Conservation (phyloP, 768 basidiomycete genomes). For the Hysterangium stoloniferum region DNA sequence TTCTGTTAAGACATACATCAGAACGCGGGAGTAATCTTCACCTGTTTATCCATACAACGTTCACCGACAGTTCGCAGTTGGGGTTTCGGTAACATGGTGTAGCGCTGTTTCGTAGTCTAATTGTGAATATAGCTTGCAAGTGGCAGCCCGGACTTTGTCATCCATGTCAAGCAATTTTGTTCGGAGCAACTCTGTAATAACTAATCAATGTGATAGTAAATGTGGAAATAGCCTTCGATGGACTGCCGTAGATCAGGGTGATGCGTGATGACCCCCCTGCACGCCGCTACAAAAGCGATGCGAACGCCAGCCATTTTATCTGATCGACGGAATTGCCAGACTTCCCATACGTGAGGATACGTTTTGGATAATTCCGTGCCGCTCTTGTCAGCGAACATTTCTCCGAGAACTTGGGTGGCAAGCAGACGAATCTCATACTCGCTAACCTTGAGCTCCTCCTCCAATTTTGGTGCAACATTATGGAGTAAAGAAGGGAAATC, state of each 20-base stretch:
- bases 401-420: slow-evolving; percentile 81
- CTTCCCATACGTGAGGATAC: slow-evolving; percentile 78
- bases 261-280: slow-evolving; percentile 50
- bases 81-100: slow-evolving; percentile 62
- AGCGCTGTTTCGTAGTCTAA: slow-evolving; percentile 88
- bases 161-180: slow-evolving; percentile 79
- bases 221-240: slow-evolving; percentile 51
- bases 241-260: slow-evolving; percentile 59
- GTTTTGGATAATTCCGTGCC: slow-evolving; percentile 68
- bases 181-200: slow-evolving; percentile 42
- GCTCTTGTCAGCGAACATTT: slow-evolving; percentile 79
- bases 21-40: slow-evolving; percentile 22
- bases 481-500: slow-evolving; percentile 76
- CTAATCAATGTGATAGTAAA: background rate
- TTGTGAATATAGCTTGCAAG: slow-evolving; percentile 71
- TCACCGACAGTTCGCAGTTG: slow-evolving; percentile 60
- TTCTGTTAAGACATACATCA: background rate
- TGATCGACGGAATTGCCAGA: slow-evolving; percentile 72
- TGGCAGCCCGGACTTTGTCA: slow-evolving; percentile 81
- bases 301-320: slow-evolving; percentile 71
- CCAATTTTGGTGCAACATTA: slow-evolving; percentile 88
- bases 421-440: slow-evolving; percentile 62
- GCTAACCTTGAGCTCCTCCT: slow-evolving; percentile 81
- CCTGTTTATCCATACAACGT: slow-evolving; percentile 83
- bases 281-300: slow-evolving; percentile 68